phyloP scores from a whole-genome alignment of 306 rosid genomes.

The Canavalia ensiformis region DNA sequence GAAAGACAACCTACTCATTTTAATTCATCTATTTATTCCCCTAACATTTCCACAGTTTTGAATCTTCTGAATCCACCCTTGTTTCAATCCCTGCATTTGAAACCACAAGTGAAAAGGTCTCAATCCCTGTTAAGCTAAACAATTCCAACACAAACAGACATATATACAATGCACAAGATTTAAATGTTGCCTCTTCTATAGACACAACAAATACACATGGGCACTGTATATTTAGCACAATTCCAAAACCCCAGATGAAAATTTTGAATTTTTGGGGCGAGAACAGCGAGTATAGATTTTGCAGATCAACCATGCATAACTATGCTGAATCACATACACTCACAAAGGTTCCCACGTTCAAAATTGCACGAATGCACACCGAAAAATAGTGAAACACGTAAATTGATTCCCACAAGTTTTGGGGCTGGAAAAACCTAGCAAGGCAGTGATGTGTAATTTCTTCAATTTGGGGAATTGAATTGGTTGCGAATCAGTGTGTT shows the following conservation, averaged over 20 bases:
- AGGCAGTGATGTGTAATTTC: constrained; percentile 14
- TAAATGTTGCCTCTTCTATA: not conserved
- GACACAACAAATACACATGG: not conserved
- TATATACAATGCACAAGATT: constrained; percentile 19
- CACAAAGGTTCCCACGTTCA: not conserved
- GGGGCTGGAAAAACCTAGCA: constrained; percentile 26
- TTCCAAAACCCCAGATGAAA: not conserved
- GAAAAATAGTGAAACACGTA: not conserved
- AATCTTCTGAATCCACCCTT: constrained; percentile 29
- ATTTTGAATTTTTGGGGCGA: not conserved
- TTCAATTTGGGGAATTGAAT: constrained; percentile 34
- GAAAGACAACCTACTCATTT: constrained; percentile 68
- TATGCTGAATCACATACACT: constrained; percentile 1
- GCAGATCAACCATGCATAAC: not conserved
- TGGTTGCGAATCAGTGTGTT: not conserved
- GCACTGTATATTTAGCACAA: not conserved
- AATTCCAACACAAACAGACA: constrained; percentile 7
- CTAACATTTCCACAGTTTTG: constrained; percentile 37
- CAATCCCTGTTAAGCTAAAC: constrained; percentile 30
- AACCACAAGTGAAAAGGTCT: constrained; percentile 27
- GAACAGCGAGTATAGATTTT: not conserved
- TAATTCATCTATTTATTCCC: constrained; percentile 45
- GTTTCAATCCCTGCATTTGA: constrained; percentile 10
- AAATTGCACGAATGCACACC: not conserved
- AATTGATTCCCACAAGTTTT: constrained; percentile 9